Percentiles rank a stretch among this genome's conserved stretches.
Conservation (phyloP, 129 eudicot species). For the Escallonia herrerae region DNA sequence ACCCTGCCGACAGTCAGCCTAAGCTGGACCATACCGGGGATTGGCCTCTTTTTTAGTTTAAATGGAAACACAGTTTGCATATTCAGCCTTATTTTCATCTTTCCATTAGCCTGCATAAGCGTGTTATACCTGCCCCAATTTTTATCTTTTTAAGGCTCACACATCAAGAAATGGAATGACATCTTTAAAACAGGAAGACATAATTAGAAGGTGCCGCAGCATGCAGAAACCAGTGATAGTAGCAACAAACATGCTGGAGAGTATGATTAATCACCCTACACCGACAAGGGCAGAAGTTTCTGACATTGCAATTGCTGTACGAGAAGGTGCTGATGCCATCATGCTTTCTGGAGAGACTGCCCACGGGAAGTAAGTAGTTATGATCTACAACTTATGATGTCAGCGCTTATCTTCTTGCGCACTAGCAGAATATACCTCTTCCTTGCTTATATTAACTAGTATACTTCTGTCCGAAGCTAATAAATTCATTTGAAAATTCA, state of each 20-base stretch:
- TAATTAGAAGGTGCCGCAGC: constrained; percentile 77
- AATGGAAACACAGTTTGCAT: too few species aligned
- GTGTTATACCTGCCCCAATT: background rate
- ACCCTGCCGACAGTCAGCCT: too few species aligned
- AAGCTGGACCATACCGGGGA: too few species aligned
- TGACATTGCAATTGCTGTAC: constrained; percentile 86
- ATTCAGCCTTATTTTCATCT: too few species aligned
- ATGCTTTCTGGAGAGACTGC: constrained; percentile 99
- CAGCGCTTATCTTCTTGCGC: background rate
- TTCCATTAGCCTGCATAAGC: background rate
- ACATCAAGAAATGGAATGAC: background rate
- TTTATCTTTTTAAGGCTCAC: background rate
- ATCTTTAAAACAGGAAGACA: constrained; percentile 63
- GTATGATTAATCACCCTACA: constrained; percentile 97
- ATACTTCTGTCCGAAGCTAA: too few species aligned
- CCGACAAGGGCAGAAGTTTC: constrained; percentile 99
- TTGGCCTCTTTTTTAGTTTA: too few species aligned
- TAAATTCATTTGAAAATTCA: too few species aligned
- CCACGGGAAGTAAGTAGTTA: constrained; percentile 80
- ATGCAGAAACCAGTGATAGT: constrained; percentile 95
- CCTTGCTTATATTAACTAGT: too few species aligned
- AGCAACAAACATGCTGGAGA: constrained; percentile 97
- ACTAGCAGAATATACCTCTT: too few species aligned
- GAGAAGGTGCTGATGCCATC: constrained; percentile 87
- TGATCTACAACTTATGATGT: background rate